Evolutionary conservation across 2,329 filamentous ascomycete genomes (phyloP).

Genomic region (Periconia sp.): DNA sequence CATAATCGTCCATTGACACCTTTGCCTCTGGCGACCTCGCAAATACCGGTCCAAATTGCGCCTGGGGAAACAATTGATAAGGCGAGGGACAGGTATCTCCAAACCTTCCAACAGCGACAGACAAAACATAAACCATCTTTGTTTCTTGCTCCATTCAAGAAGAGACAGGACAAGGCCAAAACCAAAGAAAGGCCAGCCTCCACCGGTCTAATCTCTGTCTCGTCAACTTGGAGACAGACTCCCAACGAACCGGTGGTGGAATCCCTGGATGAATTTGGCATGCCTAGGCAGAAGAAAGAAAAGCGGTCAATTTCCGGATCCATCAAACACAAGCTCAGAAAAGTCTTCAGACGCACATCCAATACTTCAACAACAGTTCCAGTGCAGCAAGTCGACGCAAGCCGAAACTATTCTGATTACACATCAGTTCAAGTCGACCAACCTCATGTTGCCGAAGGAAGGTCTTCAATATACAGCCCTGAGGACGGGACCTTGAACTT

Average conservation of each 20-base stretch:
- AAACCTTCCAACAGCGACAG: slow-evolving; percentile 44
- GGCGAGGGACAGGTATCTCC: slow-evolving; percentile 45
- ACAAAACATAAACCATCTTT: slow-evolving; percentile 48
- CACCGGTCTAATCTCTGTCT: slow-evolving; percentile 19
- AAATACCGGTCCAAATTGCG: slow-evolving; percentile 27
- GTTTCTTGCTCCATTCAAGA: slow-evolving; percentile 49
- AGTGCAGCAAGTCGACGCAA: slow-evolving; percentile 57
- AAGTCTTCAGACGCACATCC: slow-evolving; percentile 53
- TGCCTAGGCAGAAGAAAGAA: slow-evolving; percentile 47
- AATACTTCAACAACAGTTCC: slow-evolving; percentile 43
- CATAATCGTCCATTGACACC: slow-evolving; percentile 10
- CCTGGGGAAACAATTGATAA: slow-evolving; percentile 29
- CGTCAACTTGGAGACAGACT: slow-evolving; percentile 11
- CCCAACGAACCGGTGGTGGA: slow-evolving; percentile 13
- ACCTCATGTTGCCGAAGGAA: slow-evolving; percentile 29
- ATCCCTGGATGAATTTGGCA: slow-evolving; percentile 20
- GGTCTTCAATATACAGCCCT: slow-evolving; percentile 37
- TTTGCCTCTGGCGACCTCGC: slow-evolving; percentile 24
- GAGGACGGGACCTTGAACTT: slow-evolving; percentile 54
- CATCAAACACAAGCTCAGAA: slow-evolving; percentile 63
- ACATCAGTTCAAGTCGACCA: slow-evolving; percentile 6
- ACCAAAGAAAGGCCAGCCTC: slow-evolving; percentile 18
- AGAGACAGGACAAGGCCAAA: slow-evolving; percentile 38
- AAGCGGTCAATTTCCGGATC: slow-evolving; percentile 65
- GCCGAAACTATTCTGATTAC: slow-evolving; percentile 40